These are phyloP conservation scores for Penicillium corylophilum DNA, from an alignment of 2,329 filamentous ascomycete genomes.

Conservation along the genomic window DNA sequence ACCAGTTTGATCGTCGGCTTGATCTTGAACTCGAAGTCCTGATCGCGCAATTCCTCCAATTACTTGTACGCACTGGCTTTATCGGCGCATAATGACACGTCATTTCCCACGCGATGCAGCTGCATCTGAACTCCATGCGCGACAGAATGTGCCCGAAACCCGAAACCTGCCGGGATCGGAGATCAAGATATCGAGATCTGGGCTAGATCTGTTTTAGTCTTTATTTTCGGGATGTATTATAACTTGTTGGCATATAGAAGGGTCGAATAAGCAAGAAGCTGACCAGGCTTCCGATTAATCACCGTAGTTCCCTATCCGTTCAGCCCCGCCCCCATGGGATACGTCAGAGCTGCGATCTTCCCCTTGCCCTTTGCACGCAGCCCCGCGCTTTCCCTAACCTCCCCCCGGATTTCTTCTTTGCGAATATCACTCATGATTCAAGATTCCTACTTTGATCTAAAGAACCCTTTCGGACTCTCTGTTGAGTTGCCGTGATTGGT, in stretches of 20 bases:
- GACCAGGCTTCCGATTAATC: slow-evolving; percentile 19
- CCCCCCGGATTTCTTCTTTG: slow-evolving; percentile 5
- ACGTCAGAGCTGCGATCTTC: slow-evolving; percentile 26
- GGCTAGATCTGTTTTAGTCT: slow-evolving; percentile 9
- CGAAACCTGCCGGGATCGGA: neutral
- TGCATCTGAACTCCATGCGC: neutral
- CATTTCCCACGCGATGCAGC: neutral
- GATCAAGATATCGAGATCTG: slow-evolving; percentile 10
- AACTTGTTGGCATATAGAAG: slow-evolving; percentile 22
- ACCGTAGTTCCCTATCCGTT: slow-evolving; percentile 20
- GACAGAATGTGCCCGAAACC: neutral
- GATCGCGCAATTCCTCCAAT: slow-evolving; percentile 5
- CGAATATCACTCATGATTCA: too few relatives aligned
- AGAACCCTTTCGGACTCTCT: slow-evolving; percentile 5
- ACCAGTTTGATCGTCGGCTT: slow-evolving; percentile 83
- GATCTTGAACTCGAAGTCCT: slow-evolving; percentile 79
- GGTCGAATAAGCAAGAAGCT: slow-evolving; percentile 12
- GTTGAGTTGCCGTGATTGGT: slow-evolving; percentile 22
- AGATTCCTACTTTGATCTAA: slow-evolving; percentile 10
- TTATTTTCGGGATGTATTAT: slow-evolving; percentile 21
- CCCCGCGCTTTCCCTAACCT: slow-evolving; percentile 13
- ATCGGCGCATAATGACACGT: neutral
- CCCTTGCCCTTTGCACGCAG: slow-evolving; percentile 15
- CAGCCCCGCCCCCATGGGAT: slow-evolving; percentile 24
- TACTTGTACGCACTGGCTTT: slow-evolving; percentile 3